phyloP scores from a whole-genome alignment of 345 rosid species.

The Ceriops decandra region DNA sequence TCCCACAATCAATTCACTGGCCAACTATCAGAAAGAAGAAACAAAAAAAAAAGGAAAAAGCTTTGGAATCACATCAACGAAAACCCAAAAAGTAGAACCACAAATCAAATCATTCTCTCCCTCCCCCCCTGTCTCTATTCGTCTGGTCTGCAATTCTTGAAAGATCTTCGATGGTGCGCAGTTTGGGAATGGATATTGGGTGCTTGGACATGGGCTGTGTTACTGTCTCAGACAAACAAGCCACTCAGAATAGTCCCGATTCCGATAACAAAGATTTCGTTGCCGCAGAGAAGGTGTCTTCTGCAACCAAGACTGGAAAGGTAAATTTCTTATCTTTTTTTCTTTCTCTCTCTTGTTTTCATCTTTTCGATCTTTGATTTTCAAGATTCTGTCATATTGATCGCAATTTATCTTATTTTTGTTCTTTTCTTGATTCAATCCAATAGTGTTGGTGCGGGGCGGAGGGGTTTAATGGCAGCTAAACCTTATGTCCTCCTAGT shows the following conservation, averaged over 20 bases:
- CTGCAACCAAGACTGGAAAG: constrained; percentile 48
- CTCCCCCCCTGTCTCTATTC: too few relatives aligned
- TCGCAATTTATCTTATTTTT: neutral
- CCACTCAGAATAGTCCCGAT: constrained; percentile 16
- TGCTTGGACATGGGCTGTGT: constrained; percentile 66
- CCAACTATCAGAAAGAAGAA: too few relatives aligned
- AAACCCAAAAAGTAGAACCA: too few relatives aligned
- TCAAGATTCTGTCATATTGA: constrained; percentile 1
- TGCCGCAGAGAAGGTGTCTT: constrained; percentile 18
- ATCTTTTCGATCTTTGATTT: neutral
- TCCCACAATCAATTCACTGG: too few relatives aligned
- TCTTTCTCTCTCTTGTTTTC: neutral
- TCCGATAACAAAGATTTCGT: constrained; percentile 27
- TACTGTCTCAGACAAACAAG: constrained; percentile 36
- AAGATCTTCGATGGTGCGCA: constrained; percentile 3
- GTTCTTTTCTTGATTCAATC: neutral
- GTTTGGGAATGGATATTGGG: constrained; percentile 56
- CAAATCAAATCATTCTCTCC: too few relatives aligned
- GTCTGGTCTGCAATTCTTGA: neutral
- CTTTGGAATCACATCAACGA: too few relatives aligned
- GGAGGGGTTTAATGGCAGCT: too few relatives aligned
- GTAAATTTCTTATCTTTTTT: constrained; percentile 16
- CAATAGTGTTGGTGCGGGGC: too few relatives aligned
- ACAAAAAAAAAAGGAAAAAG: too few relatives aligned
- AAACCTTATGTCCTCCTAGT: neutral